Conservation (phyloP, 2,329 filamentous ascomycete species). For the Mycosphaerella arachidis region DNA sequence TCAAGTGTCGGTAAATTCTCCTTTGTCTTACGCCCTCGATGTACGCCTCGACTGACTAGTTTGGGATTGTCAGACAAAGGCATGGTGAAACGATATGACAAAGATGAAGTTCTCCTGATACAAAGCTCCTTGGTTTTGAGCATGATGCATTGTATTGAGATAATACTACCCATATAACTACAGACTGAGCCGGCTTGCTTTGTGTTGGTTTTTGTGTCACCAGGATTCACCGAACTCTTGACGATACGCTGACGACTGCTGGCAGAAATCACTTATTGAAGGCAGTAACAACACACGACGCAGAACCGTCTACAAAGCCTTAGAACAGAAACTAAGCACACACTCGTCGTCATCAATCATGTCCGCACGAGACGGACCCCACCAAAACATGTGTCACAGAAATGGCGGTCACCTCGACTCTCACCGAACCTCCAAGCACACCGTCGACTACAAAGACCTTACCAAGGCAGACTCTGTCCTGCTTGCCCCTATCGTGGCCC, state of each 20-base stretch:
- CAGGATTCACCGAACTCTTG: not conserved
- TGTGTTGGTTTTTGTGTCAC: not conserved
- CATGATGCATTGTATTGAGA: conserved; percentile 18
- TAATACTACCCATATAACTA: not conserved
- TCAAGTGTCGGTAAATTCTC: not conserved
- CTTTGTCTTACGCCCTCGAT: not conserved
- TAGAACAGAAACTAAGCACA: not conserved
- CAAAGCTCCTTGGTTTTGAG: conserved; percentile 12
- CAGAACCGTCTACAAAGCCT: not conserved
- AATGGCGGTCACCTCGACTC: conserved; percentile 7
- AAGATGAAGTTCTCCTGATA: conserved; percentile 1
- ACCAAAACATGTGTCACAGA: not conserved
- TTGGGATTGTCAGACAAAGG: conserved; percentile 4
- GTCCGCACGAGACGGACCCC: not conserved
- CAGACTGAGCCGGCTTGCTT: not conserved
- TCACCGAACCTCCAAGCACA: not conserved
- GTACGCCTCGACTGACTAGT: conserved; percentile 2
- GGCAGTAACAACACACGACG: not conserved
- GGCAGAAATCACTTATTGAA: not conserved
- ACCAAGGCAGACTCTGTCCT: conserved; percentile 15
- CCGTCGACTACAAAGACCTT: conserved; percentile 19
- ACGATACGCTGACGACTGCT: not conserved
- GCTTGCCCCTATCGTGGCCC: conserved; percentile 19
- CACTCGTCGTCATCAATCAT: not conserved
- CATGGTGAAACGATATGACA: not conserved